Base-by-base conservation (phyloP, 352 stramenopile species). In the Phytopythium oedochilum region DNA sequence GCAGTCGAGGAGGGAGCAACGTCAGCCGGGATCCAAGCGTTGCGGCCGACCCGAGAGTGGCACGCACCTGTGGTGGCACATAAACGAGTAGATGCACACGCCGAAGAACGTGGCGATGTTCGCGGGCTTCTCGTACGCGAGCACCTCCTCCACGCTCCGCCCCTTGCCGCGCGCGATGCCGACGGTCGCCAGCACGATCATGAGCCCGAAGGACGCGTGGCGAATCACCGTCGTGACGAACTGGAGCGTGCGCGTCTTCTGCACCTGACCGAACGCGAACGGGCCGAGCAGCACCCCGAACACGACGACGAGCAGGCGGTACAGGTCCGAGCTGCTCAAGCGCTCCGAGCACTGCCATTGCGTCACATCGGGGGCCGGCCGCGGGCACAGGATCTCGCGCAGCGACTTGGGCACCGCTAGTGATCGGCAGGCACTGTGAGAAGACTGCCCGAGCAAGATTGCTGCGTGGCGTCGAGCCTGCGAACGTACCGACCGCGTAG, bases 21-120 rank as follows among this genome's bases (percentile, higher is more conserved):
- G 26, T 14, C 10, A 20, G 15, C 47, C 2, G 14, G 20, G 17
- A 42, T 31, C n/a, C 45, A 15, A 34, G 32, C 10, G 18, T 14
- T 50, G 15, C 22, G 25, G 8, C 5, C 3, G 7, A 12, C 12
- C 8, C 6, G 18, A 40, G 18, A 18, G 32, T 7, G 5, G 17
- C 38, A 26, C 28, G 14, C 64, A 92, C 83, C 83, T 94, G 73
- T 95, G 85, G 57, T 95, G 85, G 60, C 85, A 95, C 85, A 95
- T 95, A 76, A 95, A 95, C 32, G 85, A 93, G 61, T 95, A 95
- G 56, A 95, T 95, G 65, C 79, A 92, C 20, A 92, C 82, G 34
- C 85, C 85, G 57, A 93, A 95, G 63, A 95, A 90, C 12, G 77
- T 90, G 35, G 81, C 67, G 51, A 95, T 71, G 47, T 86, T 88